These are phyloP conservation scores for Leccinum subrobustum DNA, from an alignment of 1,284 basidiomycete species.

Conservation along the genomic window DNA sequence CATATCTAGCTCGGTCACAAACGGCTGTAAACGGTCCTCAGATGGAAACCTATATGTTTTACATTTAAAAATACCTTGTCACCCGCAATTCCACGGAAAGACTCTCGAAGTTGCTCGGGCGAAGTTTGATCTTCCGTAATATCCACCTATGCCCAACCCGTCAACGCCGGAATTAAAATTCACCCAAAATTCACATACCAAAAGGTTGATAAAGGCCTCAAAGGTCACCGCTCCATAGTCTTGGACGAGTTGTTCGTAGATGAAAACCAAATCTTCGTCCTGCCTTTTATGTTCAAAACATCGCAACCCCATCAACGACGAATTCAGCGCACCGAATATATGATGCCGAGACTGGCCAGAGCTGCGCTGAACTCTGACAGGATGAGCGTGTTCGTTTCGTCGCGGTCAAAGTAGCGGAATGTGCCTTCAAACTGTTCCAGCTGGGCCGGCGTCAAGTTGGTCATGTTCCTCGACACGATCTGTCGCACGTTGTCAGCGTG, in stretches of 20 bases:
- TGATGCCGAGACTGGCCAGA: constrained; percentile 90
- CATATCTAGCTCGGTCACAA: constrained; percentile 92
- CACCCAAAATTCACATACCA: constrained; percentile 51
- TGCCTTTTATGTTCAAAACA: constrained; percentile 27
- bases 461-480: constrained; percentile 91
- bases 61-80: constrained; percentile 70
- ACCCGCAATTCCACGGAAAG: constrained; percentile 89
- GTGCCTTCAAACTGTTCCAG: constrained; percentile 97
- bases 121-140: constrained; percentile 96
- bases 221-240: constrained; percentile 90
- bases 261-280: constrained; percentile 87
- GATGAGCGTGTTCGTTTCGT: constrained; percentile 86
- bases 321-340: constrained; percentile 70
- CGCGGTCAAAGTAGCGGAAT: constrained; percentile 96
- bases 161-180: constrained; percentile 6
- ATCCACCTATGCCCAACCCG: constrained; percentile 61
- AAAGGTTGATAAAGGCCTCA: constrained; percentile 92
- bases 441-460: constrained; percentile 92
- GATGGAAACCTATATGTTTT: constrained; percentile 3
- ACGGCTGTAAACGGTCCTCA: constrained; percentile 57
- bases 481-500: constrained; percentile 35
- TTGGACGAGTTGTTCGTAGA: constrained; percentile 81
- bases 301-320: background rate
- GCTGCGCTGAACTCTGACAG: constrained; percentile 90
- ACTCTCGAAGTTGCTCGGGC: constrained; percentile 87